Base-by-base conservation (phyloP, 441 rosid genomes). In the Dalechampia spathulata region DNA sequence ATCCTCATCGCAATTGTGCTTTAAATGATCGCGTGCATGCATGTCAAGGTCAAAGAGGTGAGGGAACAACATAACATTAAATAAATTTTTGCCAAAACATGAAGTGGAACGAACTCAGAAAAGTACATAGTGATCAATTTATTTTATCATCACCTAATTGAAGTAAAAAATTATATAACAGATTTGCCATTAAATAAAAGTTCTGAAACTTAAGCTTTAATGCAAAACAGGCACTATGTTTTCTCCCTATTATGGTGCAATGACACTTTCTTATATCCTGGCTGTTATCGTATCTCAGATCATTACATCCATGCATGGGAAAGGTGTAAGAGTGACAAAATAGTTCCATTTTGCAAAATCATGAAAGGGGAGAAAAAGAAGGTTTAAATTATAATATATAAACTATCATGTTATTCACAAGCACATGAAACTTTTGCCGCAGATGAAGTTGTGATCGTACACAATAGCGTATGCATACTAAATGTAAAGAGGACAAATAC, bases 401-500 rank as follows among this genome's bases (percentile, higher is more conserved):
- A n/a, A n/a, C n/a, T n/a, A n/a, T n/a, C n/a, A n/a, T n/a, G n/a
- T n/a, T n/a, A n/a, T n/a, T n/a, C n/a, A n/a, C n/a, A n/a, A n/a
- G n/a, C n/a, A n/a, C n/a, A n/a, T n/a, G n/a, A n/a, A n/a, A n/a
- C n/a, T n/a, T n/a, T n/a, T n/a, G n/a, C n/a, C n/a, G n/a, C n/a
- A n/a, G n/a, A n/a, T n/a, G n/a, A n/a, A n/a, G n/a, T n/a, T n/a
- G n/a, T n/a, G n/a, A n/a, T n/a, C n/a, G n/a, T n/a, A n/a, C n/a
- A n/a, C n/a, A n/a, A n/a, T n/a, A n/a, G n/a, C n/a, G n/a, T n/a
- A n/a, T n/a, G n/a, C n/a, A n/a, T n/a, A n/a, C n/a, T n/a, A n/a
- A n/a, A n/a, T 8, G 34, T 30, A 30, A 30, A 30, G 34, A 30
- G 44, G 12, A 36, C 56, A n/a, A 42, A 65, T 36, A 68, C 74